Evolutionary conservation across 345 rosid genomes (phyloP).

Genomic region (Laguncularia racemosa): DNA sequence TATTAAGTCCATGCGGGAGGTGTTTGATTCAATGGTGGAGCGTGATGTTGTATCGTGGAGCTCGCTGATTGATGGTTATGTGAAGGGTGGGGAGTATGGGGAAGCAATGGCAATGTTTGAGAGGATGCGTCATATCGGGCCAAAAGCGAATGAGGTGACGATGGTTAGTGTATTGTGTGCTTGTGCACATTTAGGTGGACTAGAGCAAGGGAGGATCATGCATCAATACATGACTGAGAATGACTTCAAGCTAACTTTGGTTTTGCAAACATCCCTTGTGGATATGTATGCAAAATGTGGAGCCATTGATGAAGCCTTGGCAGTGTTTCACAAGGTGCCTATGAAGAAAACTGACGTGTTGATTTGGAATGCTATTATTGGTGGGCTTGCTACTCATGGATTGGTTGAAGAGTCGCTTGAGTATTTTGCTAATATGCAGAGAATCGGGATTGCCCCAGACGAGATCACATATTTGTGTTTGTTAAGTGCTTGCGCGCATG

Average conservation of each 20-base stretch:
- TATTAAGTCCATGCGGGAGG: slow-evolving; percentile 33
- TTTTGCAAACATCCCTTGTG: slow-evolving; percentile 59
- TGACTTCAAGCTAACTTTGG: slow-evolving; percentile 40
- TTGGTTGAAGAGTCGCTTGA: slow-evolving; percentile 49
- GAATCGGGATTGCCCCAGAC: slow-evolving; percentile 45
- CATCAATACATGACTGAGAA: slow-evolving; percentile 48
- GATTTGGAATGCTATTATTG: slow-evolving; percentile 82
- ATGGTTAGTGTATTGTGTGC: slow-evolving; percentile 85
- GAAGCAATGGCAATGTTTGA: slow-evolving; percentile 63
- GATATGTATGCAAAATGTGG: slow-evolving; percentile 96
- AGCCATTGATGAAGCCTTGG: slow-evolving; percentile 58
- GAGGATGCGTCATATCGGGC: slow-evolving; percentile 37
- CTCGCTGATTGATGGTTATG: slow-evolving; percentile 75
- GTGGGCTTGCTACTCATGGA: slow-evolving; percentile 84
- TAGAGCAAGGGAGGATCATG: slow-evolving; percentile 51
- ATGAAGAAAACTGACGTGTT: slow-evolving; percentile 41
- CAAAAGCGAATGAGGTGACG: slow-evolving; percentile 72
- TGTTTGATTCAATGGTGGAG: slow-evolving; percentile 57
- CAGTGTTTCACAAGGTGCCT: slow-evolving; percentile 35
- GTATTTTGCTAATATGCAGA: slow-evolving; percentile 51
- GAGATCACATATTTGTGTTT: slow-evolving; percentile 74
- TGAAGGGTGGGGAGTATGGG: slow-evolving; percentile 41
- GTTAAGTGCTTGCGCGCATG: slow-evolving; percentile 76
- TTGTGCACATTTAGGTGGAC: slow-evolving; percentile 77
- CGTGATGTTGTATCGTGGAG: slow-evolving; percentile 87